These are phyloP conservation scores for Pholiota microspora DNA, from an alignment of 768 basidiomycete genomes.

Conservation along the genomic window DNA sequence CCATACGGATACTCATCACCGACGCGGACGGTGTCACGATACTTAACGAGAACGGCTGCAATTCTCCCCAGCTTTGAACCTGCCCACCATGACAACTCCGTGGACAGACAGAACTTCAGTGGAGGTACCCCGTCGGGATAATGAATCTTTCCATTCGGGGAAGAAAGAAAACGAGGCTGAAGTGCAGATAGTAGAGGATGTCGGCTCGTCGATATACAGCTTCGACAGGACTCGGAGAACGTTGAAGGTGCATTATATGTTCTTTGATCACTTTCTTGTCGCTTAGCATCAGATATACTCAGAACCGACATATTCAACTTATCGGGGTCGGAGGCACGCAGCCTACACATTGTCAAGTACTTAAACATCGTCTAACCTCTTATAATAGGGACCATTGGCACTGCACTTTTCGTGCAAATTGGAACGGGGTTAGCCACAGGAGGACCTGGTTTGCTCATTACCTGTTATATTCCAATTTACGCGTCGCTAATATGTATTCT, in stretches of 20 bases:
- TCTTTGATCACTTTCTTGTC: neutral
- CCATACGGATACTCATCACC: neutral
- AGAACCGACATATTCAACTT: conserved; percentile 52
- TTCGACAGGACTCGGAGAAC: conserved; percentile 20
- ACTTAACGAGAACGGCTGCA: neutral
- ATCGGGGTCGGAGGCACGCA: conserved; percentile 48
- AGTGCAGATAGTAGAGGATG: conserved; percentile 9
- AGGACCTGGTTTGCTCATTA: conserved; percentile 51
- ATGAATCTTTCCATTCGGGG: conserved; percentile 3
- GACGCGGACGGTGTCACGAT: neutral
- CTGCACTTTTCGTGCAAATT: conserved; percentile 75
- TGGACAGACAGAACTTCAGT: neutral
- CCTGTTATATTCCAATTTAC: conserved; percentile 16
- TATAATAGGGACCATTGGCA: conserved; percentile 69
- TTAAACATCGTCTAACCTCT: neutral
- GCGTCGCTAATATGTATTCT: neutral
- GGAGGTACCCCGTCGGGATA: neutral
- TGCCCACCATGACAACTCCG: neutral
- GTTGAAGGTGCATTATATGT: conserved; percentile 17
- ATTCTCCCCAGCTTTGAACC: neutral
- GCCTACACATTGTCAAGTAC: neutral
- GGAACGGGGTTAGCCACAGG: conserved; percentile 56
- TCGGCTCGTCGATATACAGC: conserved; percentile 1
- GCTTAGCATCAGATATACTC: neutral
- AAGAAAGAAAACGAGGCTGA: conserved; percentile 5